Evolutionary conservation across 1,284 basidiomycete genomes (phyloP).

Genomic region (Malassezia nana): DNA sequence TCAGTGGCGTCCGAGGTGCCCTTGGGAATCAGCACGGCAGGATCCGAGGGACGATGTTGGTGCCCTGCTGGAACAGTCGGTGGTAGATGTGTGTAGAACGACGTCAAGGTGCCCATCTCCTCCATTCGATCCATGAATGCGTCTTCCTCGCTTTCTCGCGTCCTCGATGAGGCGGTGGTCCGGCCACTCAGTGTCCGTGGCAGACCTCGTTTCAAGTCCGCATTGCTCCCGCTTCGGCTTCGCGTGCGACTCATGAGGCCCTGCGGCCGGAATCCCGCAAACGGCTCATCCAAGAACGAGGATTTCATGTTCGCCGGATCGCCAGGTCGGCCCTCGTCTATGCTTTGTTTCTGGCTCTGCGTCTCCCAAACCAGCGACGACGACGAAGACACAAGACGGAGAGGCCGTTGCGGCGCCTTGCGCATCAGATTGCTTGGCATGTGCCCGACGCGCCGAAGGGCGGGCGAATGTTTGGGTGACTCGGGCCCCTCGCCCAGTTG

Average conservation of each 20-base stretch:
- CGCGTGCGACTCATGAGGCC: conserved; percentile 6
- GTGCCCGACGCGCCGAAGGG: conserved; percentile 12
- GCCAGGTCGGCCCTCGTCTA: not conserved
- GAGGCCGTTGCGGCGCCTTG: not conserved
- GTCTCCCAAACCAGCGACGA: conserved; percentile 9
- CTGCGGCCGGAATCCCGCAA: conserved; percentile 9
- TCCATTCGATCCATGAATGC: not conserved
- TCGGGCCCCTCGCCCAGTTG: not conserved
- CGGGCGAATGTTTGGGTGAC: conserved; percentile 3
- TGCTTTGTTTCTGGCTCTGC: not conserved
- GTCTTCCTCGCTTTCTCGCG: not conserved
- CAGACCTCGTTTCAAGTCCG: not conserved
- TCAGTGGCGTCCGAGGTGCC: not conserved
- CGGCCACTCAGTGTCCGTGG: not conserved
- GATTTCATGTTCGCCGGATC: not conserved
- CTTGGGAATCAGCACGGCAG: conserved; percentile 16
- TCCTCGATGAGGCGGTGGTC: not conserved
- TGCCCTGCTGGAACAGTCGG: not conserved
- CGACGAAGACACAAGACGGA: conserved; percentile 7
- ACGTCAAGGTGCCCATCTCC: not conserved
- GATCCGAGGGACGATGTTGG: conserved; percentile 27
- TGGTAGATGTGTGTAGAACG: not conserved
- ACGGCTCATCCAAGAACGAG: conserved; percentile 13
- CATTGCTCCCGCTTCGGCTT: conserved; percentile 11
- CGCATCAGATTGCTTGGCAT: not conserved